Percentiles rank a stretch among this genome's conserved stretches.
Conservation (phyloP, 495 filamentous ascomycete genomes). For the Lophiotrema nucula region DNA sequence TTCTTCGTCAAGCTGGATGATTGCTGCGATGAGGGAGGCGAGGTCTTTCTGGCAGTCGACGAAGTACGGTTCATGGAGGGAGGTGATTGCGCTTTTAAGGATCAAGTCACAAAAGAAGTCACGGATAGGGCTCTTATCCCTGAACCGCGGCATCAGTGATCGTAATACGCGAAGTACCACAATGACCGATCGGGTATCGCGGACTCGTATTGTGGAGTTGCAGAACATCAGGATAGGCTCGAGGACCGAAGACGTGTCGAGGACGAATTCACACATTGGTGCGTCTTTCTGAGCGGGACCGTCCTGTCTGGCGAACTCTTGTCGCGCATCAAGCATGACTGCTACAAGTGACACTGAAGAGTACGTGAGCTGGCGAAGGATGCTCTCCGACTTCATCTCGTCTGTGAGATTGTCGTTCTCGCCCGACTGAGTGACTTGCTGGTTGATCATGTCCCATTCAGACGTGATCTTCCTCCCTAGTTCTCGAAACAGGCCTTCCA, state of each 20-base stretch:
- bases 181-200: constrained; percentile 83
- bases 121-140: constrained; percentile 54
- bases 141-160: constrained; percentile 26
- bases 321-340: constrained; percentile 72
- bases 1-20: constrained; percentile 68
- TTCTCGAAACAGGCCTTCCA: constrained; percentile 77
- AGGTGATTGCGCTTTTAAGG: constrained; percentile 77
- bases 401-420: constrained; percentile 73
- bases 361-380: constrained; percentile 88
- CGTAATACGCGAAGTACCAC: constrained; percentile 67
- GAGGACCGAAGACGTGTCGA: constrained; percentile 73
- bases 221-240: constrained; percentile 89
- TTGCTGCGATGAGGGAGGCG: constrained; percentile 80
- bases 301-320: constrained; percentile 39
- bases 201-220: constrained; percentile 84
- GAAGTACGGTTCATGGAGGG: constrained; percentile 91
- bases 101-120: constrained; percentile 89
- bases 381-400: constrained; percentile 98
- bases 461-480: constrained; percentile 80
- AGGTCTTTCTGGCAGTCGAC: constrained; percentile 95
- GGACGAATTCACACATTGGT: constrained; percentile 59
- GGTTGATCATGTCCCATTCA: constrained; percentile 74
- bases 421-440: constrained; percentile 60
- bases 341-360: constrained; percentile 88
- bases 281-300: constrained; percentile 8